Percentiles rank a stretch among this genome's conserved stretches.
Evolutionary conservation across 176 grass and related monocot species (phyloP).

Genomic region (Panicum miliaceum): DNA sequence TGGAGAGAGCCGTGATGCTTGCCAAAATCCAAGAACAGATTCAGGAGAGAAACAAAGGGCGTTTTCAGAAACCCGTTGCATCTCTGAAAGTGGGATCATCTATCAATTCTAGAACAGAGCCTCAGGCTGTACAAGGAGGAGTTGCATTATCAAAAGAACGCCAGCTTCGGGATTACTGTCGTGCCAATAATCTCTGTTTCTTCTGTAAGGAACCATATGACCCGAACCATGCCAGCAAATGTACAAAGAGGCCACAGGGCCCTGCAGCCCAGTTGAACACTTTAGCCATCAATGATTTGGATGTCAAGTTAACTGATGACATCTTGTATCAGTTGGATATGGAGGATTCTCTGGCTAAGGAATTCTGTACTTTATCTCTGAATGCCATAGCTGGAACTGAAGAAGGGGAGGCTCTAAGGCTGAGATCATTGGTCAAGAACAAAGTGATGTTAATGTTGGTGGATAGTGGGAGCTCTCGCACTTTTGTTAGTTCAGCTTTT

Average conservation of each 20-base stretch:
- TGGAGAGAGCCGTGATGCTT: no score
- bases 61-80: no score
- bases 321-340: not conserved
- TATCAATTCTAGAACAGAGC: no score
- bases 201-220: not conserved
- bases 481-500: not conserved
- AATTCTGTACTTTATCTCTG: not conserved
- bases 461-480: not conserved
- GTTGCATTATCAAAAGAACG: not conserved
- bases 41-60: not conserved
- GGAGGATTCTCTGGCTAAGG: not conserved
- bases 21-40: no score
- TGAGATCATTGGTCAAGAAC: not conserved
- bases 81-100: no score
- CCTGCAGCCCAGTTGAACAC: not conserved
- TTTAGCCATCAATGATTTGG: not conserved
- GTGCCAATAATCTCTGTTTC: not conserved
- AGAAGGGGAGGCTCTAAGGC: rapidly evolving
- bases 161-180: not conserved
- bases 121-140: no score
- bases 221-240: not conserved
- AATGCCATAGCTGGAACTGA: not conserved
- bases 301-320: not conserved
- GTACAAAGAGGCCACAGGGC: no score
- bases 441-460: not conserved